phyloP scores from a whole-genome alignment of 2,329 filamentous ascomycete genomes.

The Trichophaea hybrida region DNA sequence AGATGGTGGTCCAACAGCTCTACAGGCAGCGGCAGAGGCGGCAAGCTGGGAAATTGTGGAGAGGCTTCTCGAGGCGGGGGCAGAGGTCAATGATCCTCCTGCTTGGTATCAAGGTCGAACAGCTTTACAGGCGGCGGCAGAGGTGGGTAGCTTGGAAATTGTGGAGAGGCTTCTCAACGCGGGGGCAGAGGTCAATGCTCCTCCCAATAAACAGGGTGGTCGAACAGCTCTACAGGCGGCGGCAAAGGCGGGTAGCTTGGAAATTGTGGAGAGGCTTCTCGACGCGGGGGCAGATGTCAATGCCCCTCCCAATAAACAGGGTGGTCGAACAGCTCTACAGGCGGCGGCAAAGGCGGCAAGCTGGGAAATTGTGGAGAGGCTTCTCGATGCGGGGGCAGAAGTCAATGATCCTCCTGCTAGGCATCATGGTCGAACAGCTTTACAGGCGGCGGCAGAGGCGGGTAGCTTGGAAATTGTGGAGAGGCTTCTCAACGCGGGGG shows the following conservation, averaged over 20 bases:
- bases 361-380: neutral
- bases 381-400: neutral
- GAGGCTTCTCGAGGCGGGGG: neutral
- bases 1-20: neutral
- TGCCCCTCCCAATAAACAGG: neutral
- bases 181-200: conserved; percentile 2
- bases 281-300: neutral
- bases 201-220: neutral
- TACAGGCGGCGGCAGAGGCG: neutral
- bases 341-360: neutral
- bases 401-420: neutral
- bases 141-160: neutral
- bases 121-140: conserved; percentile 3
- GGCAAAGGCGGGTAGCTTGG: neutral
- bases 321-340: conserved; percentile 1
- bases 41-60: too few relatives aligned
- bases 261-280: neutral
- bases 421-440: neutral
- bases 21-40: too few relatives aligned
- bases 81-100: neutral
- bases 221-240: neutral
- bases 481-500: neutral
- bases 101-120: too few relatives aligned
- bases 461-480: conserved; percentile 1
- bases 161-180: neutral